Evolutionary conservation across 2,329 filamentous ascomycete species (phyloP), one percentile per base, ranked within the genome.

Genomic region (Venturia nashicola): DNA sequence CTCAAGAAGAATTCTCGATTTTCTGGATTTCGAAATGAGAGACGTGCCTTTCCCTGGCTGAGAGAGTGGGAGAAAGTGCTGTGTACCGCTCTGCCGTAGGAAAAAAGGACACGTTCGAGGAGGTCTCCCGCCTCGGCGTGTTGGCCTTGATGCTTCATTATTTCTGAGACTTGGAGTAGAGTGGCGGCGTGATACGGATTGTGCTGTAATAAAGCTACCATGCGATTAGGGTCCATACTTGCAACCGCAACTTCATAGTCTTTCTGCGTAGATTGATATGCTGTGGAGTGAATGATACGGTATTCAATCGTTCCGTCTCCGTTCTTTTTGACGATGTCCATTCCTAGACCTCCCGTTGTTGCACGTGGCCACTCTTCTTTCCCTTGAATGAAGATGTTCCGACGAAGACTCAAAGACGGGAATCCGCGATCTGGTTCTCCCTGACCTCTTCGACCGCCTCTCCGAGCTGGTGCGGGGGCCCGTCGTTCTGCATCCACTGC

Each of bases 1-100:
- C 91, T 89, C 43, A 97, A 84, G 86, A 90, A 96, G 67, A 99
- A 86, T 73, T 97, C 93, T 54, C 94, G 83, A 73, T 97, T 97
- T 73, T 96, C 92, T 0, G 88, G 87, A 44, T 90, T 81, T 23
- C 81, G 76, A 72, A 97, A 97, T 71, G 93, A 85, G 11, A 99
- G 77, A 18, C 90, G 83, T 6, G 91, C 92, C 68, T 86, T 86
- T 42, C 94, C 94, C 71, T 87, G 83, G 63, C 88, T 83, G 6
- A 99, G 76, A 67, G 87, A 86, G 64, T 84, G 84, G 8, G 87
- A 82, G 73, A 97, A 99, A 0, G 88, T 85, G 9, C 90, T 93
- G 65, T 94, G 86, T 0, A 91, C 86, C 3, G 91, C 89, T 44
- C 93, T 85, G n/a, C 93, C 94, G 72, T 97, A 93, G 0, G 90